A percentile compares a stretch with the other conserved stretches of the same genome.
phyloP scores from a whole-genome alignment of 2,329 filamentous ascomycete genomes.

The Fusarium duplospermum region DNA sequence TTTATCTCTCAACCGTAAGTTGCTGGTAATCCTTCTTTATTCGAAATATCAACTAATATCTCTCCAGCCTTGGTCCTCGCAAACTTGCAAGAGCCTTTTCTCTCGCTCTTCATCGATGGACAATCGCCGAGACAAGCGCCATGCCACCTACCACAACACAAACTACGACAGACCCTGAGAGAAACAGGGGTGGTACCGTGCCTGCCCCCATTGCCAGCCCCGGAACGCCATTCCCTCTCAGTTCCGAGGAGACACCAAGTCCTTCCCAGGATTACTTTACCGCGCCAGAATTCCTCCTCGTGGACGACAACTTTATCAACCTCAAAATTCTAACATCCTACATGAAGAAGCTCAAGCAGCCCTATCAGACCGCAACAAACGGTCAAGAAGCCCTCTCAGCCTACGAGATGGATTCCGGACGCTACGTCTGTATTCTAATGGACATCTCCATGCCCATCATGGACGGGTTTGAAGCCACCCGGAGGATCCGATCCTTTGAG shows the following conservation, averaged over 20 bases:
- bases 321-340: slow-evolving; percentile 49
- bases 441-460: slow-evolving; percentile 70
- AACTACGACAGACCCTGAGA: background rate
- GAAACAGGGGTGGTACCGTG: background rate
- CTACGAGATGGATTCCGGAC: slow-evolving; percentile 37
- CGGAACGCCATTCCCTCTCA: slow-evolving; percentile 12
- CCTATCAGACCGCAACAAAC: slow-evolving; percentile 48
- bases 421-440: slow-evolving; percentile 51
- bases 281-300: slow-evolving; percentile 47
- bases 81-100: slow-evolving; percentile 51
- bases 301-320: slow-evolving; percentile 57
- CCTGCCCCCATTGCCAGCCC: background rate
- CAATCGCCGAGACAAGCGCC: slow-evolving; percentile 15
- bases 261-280: slow-evolving; percentile 5
- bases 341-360: slow-evolving; percentile 49
- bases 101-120: slow-evolving; percentile 44
- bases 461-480: slow-evolving; percentile 63
- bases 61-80: slow-evolving; percentile 47
- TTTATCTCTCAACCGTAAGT: slow-evolving; percentile 55
- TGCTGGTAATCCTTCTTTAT: accelerated
- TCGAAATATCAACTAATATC: background rate
- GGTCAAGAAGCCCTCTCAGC: slow-evolving; percentile 50
- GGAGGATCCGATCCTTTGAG: slow-evolving; percentile 63
- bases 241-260: slow-evolving; percentile 19
- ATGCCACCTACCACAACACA: background rate